A percentile compares a stretch with the other conserved stretches of the same genome.
Conservation (phyloP, 805 yeast genomes). For the Saccharomyces kudriavzevii region DNA sequence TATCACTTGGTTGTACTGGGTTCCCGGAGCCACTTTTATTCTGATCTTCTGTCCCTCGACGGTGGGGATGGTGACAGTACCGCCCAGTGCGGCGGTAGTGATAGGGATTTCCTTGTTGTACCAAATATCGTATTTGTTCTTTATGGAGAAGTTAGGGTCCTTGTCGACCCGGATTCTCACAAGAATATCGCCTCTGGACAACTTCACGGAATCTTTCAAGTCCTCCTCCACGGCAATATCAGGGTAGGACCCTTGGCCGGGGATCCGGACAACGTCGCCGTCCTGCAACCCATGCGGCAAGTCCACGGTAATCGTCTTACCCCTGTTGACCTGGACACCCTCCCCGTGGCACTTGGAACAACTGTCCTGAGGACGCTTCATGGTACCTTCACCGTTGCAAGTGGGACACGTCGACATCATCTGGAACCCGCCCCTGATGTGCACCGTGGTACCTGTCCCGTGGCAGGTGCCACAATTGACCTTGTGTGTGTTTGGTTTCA, state of each 20-base stretch:
- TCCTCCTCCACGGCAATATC: slow-evolving; percentile 58
- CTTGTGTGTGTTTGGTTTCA: slow-evolving; percentile 56
- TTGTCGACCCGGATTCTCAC: slow-evolving; percentile 71
- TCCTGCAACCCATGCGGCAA: slow-evolving; percentile 84
- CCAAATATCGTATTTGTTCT: slow-evolving; percentile 53
- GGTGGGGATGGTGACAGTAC: slow-evolving; percentile 84
- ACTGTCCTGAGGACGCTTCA: slow-evolving; percentile 54
- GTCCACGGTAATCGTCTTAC: slow-evolving; percentile 69
- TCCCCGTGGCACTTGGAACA: slow-evolving; percentile 83
- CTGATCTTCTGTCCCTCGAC: slow-evolving; percentile 70
- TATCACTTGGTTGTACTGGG: slow-evolving; percentile 65
- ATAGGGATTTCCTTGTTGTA: slow-evolving; percentile 65
- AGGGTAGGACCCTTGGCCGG: slow-evolving; percentile 90
- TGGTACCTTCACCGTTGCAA: slow-evolving; percentile 86
- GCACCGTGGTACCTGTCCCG: slow-evolving; percentile 88
- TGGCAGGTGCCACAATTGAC: slow-evolving; percentile 80
- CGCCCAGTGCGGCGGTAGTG: slow-evolving; percentile 97
- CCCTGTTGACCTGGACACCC: slow-evolving; percentile 59
- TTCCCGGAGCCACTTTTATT: slow-evolving; percentile 75
- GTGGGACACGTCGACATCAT: slow-evolving; percentile 87
- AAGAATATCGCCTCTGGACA: slow-evolving; percentile 79
- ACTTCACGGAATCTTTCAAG: slow-evolving; percentile 39
- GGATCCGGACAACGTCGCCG: slow-evolving; percentile 75
- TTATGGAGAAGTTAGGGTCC: slow-evolving; percentile 63
- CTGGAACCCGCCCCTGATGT: slow-evolving; percentile 86